Evolutionary conservation across 495 filamentous ascomycete genomes (phyloP).

Genomic region (Xylona heveae): DNA sequence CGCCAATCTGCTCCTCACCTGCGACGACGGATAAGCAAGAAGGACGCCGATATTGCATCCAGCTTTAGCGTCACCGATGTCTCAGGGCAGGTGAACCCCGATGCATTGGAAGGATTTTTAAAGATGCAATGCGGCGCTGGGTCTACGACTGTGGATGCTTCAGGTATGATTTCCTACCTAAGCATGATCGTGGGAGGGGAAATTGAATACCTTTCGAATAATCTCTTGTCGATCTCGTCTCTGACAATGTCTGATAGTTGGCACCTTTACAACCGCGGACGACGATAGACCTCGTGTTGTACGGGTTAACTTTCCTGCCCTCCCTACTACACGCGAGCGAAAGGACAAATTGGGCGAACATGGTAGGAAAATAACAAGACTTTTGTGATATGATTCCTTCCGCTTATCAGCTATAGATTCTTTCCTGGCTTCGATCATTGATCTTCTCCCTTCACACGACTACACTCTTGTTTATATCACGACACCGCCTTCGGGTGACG

Average conservation of each 20-base stretch:
- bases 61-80: conserved; percentile 37
- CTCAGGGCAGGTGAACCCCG: conserved; percentile 33
- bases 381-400: background rate
- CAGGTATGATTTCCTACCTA: conserved; percentile 25
- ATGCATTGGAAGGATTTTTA: conserved; percentile 28
- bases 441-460: conserved; percentile 27
- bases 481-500: conserved; percentile 13
- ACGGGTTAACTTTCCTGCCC: conserved; percentile 28
- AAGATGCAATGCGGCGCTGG: conserved; percentile 29
- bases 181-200: conserved; percentile 7
- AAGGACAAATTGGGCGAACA: conserved; percentile 23
- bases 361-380: too few relatives aligned
- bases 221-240: background rate
- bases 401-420: conserved; percentile 25
- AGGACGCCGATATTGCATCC: conserved; percentile 17
- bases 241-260: conserved; percentile 13
- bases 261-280: conserved; percentile 22
- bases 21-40: conserved; percentile 20
- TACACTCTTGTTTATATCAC: conserved; percentile 46
- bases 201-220: conserved; percentile 20
- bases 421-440: conserved; percentile 34
- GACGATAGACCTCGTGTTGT: conserved; percentile 26
- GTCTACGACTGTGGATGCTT: conserved; percentile 32
- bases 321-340: conserved; percentile 19
- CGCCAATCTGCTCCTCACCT: conserved; percentile 37